phyloP scores from a whole-genome alignment of 2,329 filamentous ascomycete species.

The Monilinia polystroma region DNA sequence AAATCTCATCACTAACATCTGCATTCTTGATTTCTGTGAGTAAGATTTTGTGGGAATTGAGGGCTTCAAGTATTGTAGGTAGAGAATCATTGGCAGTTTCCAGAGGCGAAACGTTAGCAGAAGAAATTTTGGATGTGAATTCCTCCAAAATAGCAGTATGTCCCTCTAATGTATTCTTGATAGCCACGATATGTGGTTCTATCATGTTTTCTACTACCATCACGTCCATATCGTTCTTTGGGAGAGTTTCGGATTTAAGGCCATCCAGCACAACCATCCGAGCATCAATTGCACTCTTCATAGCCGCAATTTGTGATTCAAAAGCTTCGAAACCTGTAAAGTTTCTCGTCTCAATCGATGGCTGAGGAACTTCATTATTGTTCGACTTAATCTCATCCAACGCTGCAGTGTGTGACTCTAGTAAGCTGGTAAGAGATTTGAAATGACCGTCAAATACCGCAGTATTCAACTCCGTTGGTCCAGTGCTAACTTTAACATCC shows the following conservation, averaged over 20 bases:
- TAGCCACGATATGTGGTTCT: slow-evolving; percentile 22
- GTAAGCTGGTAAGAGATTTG: slow-evolving; percentile 22
- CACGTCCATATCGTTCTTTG: slow-evolving; percentile 8
- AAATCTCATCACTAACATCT: slow-evolving; percentile 38
- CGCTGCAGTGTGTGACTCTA: slow-evolving; percentile 24
- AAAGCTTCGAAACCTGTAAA: slow-evolving; percentile 21
- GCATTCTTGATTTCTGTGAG: slow-evolving; percentile 38
- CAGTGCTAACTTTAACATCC: background rate
- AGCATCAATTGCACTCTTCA: slow-evolving; percentile 29
- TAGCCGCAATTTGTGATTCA: slow-evolving; percentile 31
- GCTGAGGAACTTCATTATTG: background rate
- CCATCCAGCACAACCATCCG: slow-evolving; percentile 30
- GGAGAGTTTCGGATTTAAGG: slow-evolving; percentile 21
- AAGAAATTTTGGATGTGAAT: slow-evolving; percentile 25
- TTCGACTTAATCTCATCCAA: slow-evolving; percentile 21
- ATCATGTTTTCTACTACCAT: background rate
- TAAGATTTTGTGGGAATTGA: slow-evolving; percentile 31
- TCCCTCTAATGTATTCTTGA: slow-evolving; percentile 27
- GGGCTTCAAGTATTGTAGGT: slow-evolving; percentile 31
- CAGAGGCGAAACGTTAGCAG: slow-evolving; percentile 25
- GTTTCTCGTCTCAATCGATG: background rate
- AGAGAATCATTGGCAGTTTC: slow-evolving; percentile 22
- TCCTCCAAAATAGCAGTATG: slow-evolving; percentile 29
- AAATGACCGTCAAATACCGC: slow-evolving; percentile 23
- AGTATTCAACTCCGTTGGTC: background rate